These are phyloP conservation scores for Maudiozyma pseudohumilis DNA, from an alignment of 805 yeast species.

Conservation along the genomic window DNA sequence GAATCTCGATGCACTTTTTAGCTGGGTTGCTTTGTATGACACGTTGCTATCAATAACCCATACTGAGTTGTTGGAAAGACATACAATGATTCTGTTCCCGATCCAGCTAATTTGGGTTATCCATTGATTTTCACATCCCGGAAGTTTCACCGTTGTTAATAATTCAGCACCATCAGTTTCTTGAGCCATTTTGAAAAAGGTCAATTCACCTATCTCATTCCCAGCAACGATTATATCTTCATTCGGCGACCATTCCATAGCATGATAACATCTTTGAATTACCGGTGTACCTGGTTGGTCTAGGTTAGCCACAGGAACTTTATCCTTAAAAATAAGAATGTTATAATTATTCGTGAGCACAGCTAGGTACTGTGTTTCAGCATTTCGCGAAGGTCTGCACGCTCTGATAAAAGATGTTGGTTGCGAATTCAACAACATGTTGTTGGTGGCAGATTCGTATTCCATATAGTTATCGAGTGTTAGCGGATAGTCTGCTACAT, in stretches of 20 bases:
- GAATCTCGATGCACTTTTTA: constrained; percentile 12
- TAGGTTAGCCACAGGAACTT: constrained; percentile 9
- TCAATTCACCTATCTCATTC: constrained; percentile 20
- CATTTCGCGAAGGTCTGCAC: constrained; percentile 16
- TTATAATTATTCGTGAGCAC: constrained; percentile 24
- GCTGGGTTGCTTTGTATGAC: neutral
- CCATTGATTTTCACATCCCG: constrained; percentile 11
- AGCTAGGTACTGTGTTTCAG: constrained; percentile 14
- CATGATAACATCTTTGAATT: constrained; percentile 18
- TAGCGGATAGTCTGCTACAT: constrained; percentile 19
- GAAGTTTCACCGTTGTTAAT: neutral
- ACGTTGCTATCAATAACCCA: constrained; percentile 4
- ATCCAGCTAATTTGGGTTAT: constrained; percentile 16
- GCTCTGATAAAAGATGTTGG: constrained; percentile 18
- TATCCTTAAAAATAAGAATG: constrained; percentile 16
- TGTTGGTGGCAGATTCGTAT: constrained; percentile 14
- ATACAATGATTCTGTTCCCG: constrained; percentile 7
- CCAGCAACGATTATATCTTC: constrained; percentile 18
- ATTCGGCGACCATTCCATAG: constrained; percentile 20
- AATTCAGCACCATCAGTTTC: neutral
- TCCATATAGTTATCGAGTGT: constrained; percentile 21
- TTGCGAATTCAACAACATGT: constrained; percentile 22
- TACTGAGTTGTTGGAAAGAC: constrained; percentile 20
- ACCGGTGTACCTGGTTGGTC: constrained; percentile 13
- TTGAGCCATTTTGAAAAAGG: constrained; percentile 7